Conservation (phyloP, 306 rosid genomes). For the Astragalus membranaceus region DNA sequence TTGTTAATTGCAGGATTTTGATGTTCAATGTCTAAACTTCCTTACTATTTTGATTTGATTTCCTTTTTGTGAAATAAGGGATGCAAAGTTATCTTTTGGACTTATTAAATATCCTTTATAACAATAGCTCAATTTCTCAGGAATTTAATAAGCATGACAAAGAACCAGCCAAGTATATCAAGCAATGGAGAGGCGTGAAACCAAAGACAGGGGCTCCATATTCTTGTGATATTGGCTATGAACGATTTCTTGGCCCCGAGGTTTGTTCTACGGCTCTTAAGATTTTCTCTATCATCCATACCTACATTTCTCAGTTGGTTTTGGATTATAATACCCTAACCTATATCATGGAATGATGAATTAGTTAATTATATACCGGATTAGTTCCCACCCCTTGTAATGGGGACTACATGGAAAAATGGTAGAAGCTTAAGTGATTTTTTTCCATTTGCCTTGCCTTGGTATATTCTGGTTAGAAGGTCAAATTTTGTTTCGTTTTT, state of each 20-base stretch:
- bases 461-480: background rate
- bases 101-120: background rate
- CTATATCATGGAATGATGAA: background rate
- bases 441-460: background rate
- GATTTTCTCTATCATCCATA: constrained; percentile 2
- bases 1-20: constrained; percentile 4
- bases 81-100: background rate
- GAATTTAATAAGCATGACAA: constrained; percentile 96
- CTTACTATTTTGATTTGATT: background rate
- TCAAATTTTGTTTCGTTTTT: background rate
- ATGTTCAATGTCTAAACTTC: background rate
- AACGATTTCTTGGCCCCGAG: constrained; percentile 99
- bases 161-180: constrained; percentile 85
- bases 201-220: constrained; percentile 98
- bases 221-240: constrained; percentile 97
- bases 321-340: background rate
- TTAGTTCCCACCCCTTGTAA: background rate
- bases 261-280: constrained; percentile 35
- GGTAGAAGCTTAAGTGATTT: background rate
- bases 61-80: background rate
- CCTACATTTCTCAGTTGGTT: background rate
- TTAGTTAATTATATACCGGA: background rate
- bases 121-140: constrained; percentile 32
- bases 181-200: constrained; percentile 96
- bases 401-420: background rate